Evolutionary conservation across 306 rosid species (phyloP), one percentile per base, ranked within the genome.

Genomic region (Begonia masoniana): DNA sequence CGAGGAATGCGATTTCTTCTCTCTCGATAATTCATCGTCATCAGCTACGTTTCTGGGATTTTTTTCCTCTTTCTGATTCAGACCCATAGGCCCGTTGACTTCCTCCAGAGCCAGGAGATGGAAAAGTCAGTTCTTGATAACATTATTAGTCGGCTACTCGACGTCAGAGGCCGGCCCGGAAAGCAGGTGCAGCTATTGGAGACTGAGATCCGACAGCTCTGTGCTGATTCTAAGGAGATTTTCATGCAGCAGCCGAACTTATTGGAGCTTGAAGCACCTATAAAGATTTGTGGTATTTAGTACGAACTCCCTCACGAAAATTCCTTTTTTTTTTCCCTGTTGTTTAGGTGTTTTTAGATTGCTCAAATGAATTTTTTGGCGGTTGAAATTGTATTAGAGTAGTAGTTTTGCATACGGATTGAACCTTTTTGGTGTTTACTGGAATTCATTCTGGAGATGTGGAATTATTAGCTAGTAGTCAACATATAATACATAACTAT

Each of bases 121-220:
- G 97, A 88, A 46, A 86, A 63, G 62, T 69, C 84, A 1, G 54
- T 84, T 45, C 73, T 88, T 2, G 95, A 88, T 54, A 94, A 82
- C 85, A 84, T 88, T 64, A 84, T 88, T 78, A 72, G 62, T 41
- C 88, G 94, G 2, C 85, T 88, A 31, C 78, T 88, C 1, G 88
- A 80, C 75, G 95, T 84, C 56, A 82, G 94, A 16, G 78, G 73
- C 19, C 88, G 89, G 6, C 93, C 83, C 2, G 97, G 94, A 31
- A 89, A 80, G 82, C 97, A 82, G 81, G 95, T 89, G 7, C 97
- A 89, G 71, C 69, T 89, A 14, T 82, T 87, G 14, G 97, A 89
- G 70, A 60, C 94, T 12, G 97, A 85, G 95, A 89, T 89, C 95
- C 88, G 85, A 3, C 94, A 82, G 16, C 95, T 88, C 36, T 88